Evolutionary conservation across 2,329 filamentous ascomycete species (phyloP).

Genomic region (Pestalotiopsis sp.): DNA sequence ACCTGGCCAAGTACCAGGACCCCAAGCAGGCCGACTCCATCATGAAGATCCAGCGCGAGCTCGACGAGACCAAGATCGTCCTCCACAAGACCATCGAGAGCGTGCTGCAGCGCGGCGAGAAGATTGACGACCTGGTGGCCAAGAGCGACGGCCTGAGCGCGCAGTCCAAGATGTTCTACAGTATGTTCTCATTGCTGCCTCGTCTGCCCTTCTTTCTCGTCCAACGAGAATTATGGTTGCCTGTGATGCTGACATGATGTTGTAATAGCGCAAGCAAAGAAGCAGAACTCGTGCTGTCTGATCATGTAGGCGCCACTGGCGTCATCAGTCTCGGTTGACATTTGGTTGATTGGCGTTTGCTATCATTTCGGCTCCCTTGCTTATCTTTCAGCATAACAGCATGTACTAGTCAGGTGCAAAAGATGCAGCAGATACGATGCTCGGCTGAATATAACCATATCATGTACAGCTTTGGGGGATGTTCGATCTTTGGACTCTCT

Average conservation of each 20-base stretch:
- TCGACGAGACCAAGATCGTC: slow-evolving; percentile 97
- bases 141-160: slow-evolving; percentile 91
- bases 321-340: not conserved
- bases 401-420: slow-evolving; percentile 15
- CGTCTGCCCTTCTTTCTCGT: not conserved
- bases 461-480: not conserved
- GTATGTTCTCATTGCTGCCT: slow-evolving; percentile 44
- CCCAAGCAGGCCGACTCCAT: slow-evolving; percentile 89
- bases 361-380: slow-evolving; percentile 5
- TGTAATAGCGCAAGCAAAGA: slow-evolving; percentile 66
- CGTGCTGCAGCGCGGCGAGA: slow-evolving; percentile 87
- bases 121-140: slow-evolving; percentile 89
- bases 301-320: slow-evolving; percentile 58
- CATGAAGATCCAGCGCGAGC: slow-evolving; percentile 92
- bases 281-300: slow-evolving; percentile 77
- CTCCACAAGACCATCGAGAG: slow-evolving; percentile 96
- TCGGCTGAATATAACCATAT: not conserved
- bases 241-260: slow-evolving; percentile 16
- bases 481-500: not conserved
- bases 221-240: not conserved
- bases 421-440: slow-evolving; percentile 1
- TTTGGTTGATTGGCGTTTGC: slow-evolving; percentile 11
- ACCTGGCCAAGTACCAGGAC: slow-evolving; percentile 77
- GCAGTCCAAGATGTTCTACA: slow-evolving; percentile 98
- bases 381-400: slow-evolving; percentile 25